A percentile compares a stretch with the other conserved stretches of the same genome.
These are phyloP conservation scores for Endocalyx cinctus DNA, from an alignment of 2,329 filamentous ascomycete genomes.

Conservation along the genomic window DNA sequence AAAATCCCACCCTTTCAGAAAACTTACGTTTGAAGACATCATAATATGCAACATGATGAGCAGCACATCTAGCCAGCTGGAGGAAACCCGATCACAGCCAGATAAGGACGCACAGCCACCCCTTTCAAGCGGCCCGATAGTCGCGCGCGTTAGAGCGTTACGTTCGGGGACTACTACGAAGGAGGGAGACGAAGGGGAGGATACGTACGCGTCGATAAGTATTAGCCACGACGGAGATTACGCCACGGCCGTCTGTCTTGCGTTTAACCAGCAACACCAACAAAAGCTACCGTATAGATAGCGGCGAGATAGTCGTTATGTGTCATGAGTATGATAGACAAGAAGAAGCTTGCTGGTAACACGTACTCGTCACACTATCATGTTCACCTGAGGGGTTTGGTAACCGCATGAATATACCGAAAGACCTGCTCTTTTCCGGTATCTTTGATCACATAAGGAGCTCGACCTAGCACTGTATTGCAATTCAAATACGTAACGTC, in stretches of 20 bases:
- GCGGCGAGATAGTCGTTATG: constrained; percentile 3
- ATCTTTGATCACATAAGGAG: too few species aligned
- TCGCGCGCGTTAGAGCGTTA: too few species aligned
- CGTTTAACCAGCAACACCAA: constrained; percentile 16
- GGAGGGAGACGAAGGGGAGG: constrained; percentile 20
- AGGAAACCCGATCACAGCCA: too few species aligned
- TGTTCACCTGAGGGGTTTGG: too few species aligned
- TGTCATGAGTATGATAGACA: background rate
- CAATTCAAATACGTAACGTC: background rate
- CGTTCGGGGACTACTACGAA: too few species aligned
- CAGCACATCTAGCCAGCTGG: too few species aligned
- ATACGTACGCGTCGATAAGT: constrained; percentile 63
- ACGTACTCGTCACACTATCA: background rate
- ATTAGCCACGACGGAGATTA: constrained; percentile 88
- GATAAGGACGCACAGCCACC: too few species aligned
- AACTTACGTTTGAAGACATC: constrained; percentile 60
- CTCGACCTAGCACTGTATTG: background rate
- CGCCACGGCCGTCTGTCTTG: constrained; percentile 66
- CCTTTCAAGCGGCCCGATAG: too few species aligned
- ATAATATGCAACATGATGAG: constrained; percentile 28
- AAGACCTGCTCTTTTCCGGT: too few species aligned
- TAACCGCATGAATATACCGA: background rate
- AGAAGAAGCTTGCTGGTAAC: background rate
- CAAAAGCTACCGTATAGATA: background rate
- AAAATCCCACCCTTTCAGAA: constrained; percentile 62